Base-by-base conservation (phyloP, 1,284 basidiomycete genomes). In the Marasmius oreades region DNA sequence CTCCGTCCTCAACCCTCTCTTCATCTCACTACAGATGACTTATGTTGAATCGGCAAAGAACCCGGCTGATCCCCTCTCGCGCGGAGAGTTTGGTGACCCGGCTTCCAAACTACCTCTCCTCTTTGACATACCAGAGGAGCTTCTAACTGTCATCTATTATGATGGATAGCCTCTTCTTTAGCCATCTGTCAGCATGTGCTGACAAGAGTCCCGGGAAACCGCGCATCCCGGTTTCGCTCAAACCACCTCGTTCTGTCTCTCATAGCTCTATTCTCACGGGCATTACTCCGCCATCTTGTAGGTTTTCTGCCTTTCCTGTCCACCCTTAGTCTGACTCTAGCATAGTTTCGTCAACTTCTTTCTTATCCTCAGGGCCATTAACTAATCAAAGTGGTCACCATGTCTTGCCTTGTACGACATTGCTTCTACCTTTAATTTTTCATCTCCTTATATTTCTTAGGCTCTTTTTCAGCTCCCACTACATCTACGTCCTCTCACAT, bases 21-120 rank as follows among this genome's bases (percentile, higher is more conserved):
- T 69, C 45, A 58, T 75, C 14, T 52, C 52, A 0, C 55, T 70
- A 7, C 46, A 56, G 1, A 47, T 72, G 6, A 33, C 26, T 0
- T 74, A 74, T 50, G 59, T 75, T 12, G 26, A 51, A 1, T 72
- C 71, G 2, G 65, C 55, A 11, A 37, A 53, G 2, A 75, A 74
- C 59, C 65, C 64, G 7, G 69, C 70, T 3, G 71, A 74, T 55
- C 69, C 71, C n/a, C n/a, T n/a, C n/a, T n/a, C n/a, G n/a, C n/a
- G n/a, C n/a, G n/a, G n/a, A n/a, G n/a, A n/a, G n/a, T n/a, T n/a
- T n/a, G n/a, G n/a, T n/a, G n/a, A n/a, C n/a, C n/a, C n/a, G n/a
- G n/a, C n/a, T n/a, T n/a, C n/a, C n/a, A n/a, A n/a, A n/a, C n/a
- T n/a, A n/a, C n/a, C n/a, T n/a, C n/a, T n/a, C n/a, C n/a, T n/a